A percentile compares a stretch with the other conserved stretches of the same genome.
Evolutionary conservation across 2,329 filamentous ascomycete genomes (phyloP).

Genomic region (Trichoderma citrinoviride): DNA sequence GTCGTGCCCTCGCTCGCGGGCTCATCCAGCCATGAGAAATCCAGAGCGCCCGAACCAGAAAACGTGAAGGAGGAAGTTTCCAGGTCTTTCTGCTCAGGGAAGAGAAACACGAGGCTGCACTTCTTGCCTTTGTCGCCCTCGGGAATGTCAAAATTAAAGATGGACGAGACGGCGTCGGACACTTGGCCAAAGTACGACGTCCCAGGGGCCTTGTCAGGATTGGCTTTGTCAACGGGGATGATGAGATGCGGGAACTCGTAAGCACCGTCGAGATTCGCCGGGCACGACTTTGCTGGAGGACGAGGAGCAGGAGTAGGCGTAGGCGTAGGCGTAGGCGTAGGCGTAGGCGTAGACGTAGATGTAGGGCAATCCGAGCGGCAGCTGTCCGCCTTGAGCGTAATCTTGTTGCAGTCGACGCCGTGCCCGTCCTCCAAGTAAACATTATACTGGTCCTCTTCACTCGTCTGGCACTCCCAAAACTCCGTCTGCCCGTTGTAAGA

Average conservation of each 20-base stretch:
- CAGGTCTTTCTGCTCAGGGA: conserved; percentile 56
- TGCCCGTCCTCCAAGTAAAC: conserved; percentile 47
- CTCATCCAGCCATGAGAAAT: conserved; percentile 49
- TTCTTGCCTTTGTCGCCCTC: conserved; percentile 51
- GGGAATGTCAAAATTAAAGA: conserved; percentile 70
- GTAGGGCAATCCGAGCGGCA: conserved; percentile 32
- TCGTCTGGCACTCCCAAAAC: conserved; percentile 61
- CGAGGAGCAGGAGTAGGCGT: no score
- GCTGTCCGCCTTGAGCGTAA: conserved; percentile 44
- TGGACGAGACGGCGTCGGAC: conserved; percentile 50
- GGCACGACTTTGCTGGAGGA: conserved; percentile 36
- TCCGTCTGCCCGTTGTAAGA: conserved; percentile 48
- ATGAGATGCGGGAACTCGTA: conserved; percentile 63
- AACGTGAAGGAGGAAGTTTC: conserved; percentile 56
- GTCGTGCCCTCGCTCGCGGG: conserved; percentile 50
- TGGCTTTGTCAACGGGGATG: conserved; percentile 54
- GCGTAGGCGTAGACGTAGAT: not conserved
- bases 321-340: conserved; percentile 16
- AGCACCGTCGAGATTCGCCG: conserved; percentile 43
- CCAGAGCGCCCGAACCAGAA: conserved; percentile 48
- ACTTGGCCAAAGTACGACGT: conserved; percentile 56
- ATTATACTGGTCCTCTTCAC: conserved; percentile 52
- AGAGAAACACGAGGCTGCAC: conserved; percentile 64
- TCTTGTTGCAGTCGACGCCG: conserved; percentile 45
- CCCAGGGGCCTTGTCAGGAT: conserved; percentile 51